Base-by-base conservation (phyloP, 352 stramenopile species). In the Peronospora belbahrii region DNA sequence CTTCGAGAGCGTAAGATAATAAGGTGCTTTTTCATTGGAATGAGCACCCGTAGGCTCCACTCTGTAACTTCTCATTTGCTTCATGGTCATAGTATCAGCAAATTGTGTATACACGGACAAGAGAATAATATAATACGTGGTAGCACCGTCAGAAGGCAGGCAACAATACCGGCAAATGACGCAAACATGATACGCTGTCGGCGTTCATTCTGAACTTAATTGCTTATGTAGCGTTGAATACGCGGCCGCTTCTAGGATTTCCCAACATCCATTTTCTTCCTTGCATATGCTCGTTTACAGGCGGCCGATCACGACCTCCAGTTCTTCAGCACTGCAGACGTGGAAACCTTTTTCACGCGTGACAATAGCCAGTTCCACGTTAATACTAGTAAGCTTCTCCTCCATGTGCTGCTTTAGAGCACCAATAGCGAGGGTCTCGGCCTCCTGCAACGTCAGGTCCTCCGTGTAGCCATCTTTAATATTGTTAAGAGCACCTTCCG, bases 391-490 rank as follows among this genome's bases (percentile, higher is more conserved):
- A 46, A 99, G 97, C 66, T 98, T 98, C 66, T 99, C 97, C 74
- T 99, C 96, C 97, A 99, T 99, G 59, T 99, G 95, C 79, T 94
- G 95, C 74, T 99, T 99, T 27, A 99, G 74, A 9, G 95, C 95
- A 39, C 62, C 79, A 60, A 99, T 86, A 8, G 95, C 95, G 41
- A 99, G 74, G 42, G 90, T 92, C 75, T 99, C 94, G 17, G 96
- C 97, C 50, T 99, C 96, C 31, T 93, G 55, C 32, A 99, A 67
- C 25, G 95, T 97, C 69, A 99, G 79, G 34, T 93, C 81, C 10
- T 93, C 82, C 48, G 85, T 97, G 75, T 98, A 99, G 59, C 81
- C 88, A 59, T 99, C 97, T 76, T 98, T 95, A 15, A 99, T 65
- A 59, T 97, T 98, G 67, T 88, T 97, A 52, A 98, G 90, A 30